Evolutionary conservation across 441 rosid genomes (phyloP).

Genomic region (Brassica balearica): DNA sequence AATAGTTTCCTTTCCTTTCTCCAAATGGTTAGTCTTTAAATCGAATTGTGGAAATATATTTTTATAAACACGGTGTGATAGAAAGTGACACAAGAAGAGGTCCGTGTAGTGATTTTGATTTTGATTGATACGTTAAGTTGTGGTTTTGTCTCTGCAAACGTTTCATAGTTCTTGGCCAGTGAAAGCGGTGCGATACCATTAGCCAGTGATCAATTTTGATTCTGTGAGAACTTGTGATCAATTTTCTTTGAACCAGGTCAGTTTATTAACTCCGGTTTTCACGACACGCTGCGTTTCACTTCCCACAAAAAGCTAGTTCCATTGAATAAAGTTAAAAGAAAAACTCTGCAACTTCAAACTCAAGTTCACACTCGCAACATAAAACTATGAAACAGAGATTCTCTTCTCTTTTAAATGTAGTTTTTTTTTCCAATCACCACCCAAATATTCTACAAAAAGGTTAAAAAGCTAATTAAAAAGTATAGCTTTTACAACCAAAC

Average conservation of each 20-base stretch:
- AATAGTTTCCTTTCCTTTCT: background rate
- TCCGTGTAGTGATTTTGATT: background rate
- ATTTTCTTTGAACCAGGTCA: background rate
- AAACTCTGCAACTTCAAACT: slow-evolving; percentile 9
- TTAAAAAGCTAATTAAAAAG: slow-evolving; percentile 23
- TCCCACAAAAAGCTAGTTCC: background rate
- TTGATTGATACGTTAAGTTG: background rate
- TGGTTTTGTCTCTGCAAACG: background rate
- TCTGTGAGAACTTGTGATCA: background rate
- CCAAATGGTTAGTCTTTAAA: background rate
- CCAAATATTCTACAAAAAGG: slow-evolving; percentile 25
- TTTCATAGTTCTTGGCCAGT: background rate
- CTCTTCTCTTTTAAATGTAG: slow-evolving; percentile 21
- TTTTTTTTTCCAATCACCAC: background rate
- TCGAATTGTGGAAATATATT: background rate
- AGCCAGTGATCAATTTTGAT: background rate
- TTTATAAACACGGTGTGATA: background rate
- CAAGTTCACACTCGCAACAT: slow-evolving; percentile 3
- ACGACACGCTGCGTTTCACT: background rate
- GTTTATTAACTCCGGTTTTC: background rate
- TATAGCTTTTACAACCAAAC: slow-evolving; percentile 35
- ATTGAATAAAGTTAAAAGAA: background rate
- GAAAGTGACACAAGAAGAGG: background rate
- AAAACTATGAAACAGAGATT: background rate
- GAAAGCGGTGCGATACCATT: background rate